Evolutionary conservation across 2,329 filamentous ascomycete genomes (phyloP).

Genomic region (Alternaria dauci): DNA sequence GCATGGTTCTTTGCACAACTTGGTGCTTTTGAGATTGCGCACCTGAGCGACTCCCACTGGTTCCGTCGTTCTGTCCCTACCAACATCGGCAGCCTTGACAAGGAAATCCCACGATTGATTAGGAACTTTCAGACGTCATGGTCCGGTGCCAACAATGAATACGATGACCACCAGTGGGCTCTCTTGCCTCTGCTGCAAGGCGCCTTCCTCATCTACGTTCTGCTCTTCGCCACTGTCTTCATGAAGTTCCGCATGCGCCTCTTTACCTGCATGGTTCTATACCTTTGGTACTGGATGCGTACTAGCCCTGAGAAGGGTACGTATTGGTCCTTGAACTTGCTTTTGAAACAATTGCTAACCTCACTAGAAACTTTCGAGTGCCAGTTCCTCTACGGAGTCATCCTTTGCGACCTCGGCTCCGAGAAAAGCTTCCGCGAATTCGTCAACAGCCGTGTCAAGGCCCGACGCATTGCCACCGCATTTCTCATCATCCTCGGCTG

Average conservation of each 20-base stretch:
- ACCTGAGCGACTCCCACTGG: conserved; percentile 61
- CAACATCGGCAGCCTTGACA: conserved; percentile 54
- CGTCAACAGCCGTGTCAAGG: conserved; percentile 48
- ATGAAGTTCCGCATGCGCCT: conserved; percentile 60
- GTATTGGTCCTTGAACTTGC: conserved; percentile 15
- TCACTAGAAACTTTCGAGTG: conserved; percentile 62
- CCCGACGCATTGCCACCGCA: conserved; percentile 51
- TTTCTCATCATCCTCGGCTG: conserved; percentile 56
- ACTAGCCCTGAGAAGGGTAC: conserved; percentile 57
- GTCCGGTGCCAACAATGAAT: conserved; percentile 61
- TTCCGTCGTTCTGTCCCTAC: conserved; percentile 60
- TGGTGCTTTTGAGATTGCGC: conserved; percentile 59
- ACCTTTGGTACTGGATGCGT: conserved; percentile 61
- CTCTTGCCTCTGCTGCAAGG: conserved; percentile 60
- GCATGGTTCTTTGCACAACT: conserved; percentile 61
- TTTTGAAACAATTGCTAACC: conserved; percentile 16
- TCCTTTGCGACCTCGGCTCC: conserved; percentile 62
- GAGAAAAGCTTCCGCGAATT: conserved; percentile 58
- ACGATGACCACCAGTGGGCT: conserved; percentile 65
- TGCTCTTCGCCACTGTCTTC: conserved; percentile 58
- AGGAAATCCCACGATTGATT: conserved; percentile 57
- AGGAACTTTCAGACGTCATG: conserved; percentile 59
- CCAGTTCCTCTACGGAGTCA: conserved; percentile 61
- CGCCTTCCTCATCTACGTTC: conserved; percentile 61
- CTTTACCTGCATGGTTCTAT: conserved; percentile 56